Base-by-base conservation (phyloP, 352 stramenopile species). In the Plasmopara muralis region DNA sequence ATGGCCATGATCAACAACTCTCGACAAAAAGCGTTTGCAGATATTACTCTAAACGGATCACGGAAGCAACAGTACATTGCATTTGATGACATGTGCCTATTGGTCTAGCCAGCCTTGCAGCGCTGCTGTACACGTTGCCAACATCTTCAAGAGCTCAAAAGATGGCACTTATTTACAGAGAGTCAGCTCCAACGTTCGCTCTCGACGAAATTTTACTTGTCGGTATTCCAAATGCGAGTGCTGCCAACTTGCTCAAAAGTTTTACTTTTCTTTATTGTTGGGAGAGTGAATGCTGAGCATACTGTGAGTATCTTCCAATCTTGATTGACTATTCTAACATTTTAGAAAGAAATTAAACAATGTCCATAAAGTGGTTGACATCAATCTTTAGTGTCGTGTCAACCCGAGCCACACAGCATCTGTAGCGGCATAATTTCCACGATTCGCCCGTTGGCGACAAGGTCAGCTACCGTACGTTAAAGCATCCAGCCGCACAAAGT, bases 51-150 rank as follows among this genome's bases (percentile, higher is more conserved):
- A 6, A 46, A 31, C 10, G 49, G 34, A 18, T 16, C n/a, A 47
- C 16, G 16, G 31, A 41, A 20, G n/a, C 34, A 43, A 20, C 13
- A 46, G 0, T 49, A 66, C 49, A 66, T 70, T 25, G 62, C 62
- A 29, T 68, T 71, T 35, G 46, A 71, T 14, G 58, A 71, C 50
- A 65, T 59, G 58, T 55, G 38, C 43, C 64, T 59, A 47, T 9
- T 70, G 14, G 54, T 70, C 15, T 41, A 50, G 14, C 30, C 53
- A 4, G 57, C 61, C 18, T 48, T 25, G 35, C 42, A 14, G 40
- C 35, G 2, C 30, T n/a, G n/a, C n/a, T 62, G 8, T 59, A 59
- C 43, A 33, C 37, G 2, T 39, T 45, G 6, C 44, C 54, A 7
- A 47, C 37, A 25, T 50, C 57, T 38, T 34, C 44, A 46, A 46